These are phyloP conservation scores for Helicocarpus griseus DNA, from an alignment of 2,329 filamentous ascomycete genomes.

Conservation along the genomic window DNA sequence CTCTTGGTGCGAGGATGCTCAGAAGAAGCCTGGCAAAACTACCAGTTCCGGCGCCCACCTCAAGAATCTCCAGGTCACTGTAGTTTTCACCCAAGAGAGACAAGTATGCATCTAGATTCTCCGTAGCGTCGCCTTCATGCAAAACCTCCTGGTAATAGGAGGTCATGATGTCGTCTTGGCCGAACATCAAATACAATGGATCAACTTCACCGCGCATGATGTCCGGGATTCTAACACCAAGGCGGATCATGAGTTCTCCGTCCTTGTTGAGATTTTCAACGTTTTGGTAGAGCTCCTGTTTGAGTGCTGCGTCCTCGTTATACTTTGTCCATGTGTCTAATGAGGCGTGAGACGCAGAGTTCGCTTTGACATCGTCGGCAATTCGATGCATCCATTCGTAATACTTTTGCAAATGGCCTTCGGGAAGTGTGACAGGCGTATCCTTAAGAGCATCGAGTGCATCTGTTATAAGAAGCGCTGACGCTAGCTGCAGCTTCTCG, in stretches of 20 bases:
- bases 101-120: slow-evolving; percentile 1
- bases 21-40: slow-evolving; percentile 18
- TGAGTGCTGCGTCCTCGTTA: slow-evolving; percentile 14
- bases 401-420: slow-evolving; percentile 20
- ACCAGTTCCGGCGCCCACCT: slow-evolving; percentile 24
- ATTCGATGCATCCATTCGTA: slow-evolving; percentile 21
- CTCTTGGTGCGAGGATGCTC: slow-evolving; percentile 9
- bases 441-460: slow-evolving; percentile 16
- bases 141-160: slow-evolving; percentile 20
- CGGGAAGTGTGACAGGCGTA: slow-evolving; percentile 12
- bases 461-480: slow-evolving; percentile 21
- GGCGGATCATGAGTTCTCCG: slow-evolving; percentile 22
- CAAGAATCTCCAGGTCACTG: slow-evolving; percentile 9
- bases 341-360: slow-evolving; percentile 19
- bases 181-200: slow-evolving; percentile 26
- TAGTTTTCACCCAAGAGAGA: slow-evolving; percentile 1
- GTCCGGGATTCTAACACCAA: slow-evolving; percentile 22
- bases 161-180: slow-evolving; percentile 23
- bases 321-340: slow-evolving; percentile 15
- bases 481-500: slow-evolving; percentile 20
- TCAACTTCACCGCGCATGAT: slow-evolving; percentile 21
- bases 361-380: slow-evolving; percentile 11
- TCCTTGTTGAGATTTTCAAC: slow-evolving; percentile 19
- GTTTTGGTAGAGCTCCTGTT: slow-evolving; percentile 15
- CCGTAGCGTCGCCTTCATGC: slow-evolving; percentile 14